A percentile compares a stretch with the other conserved stretches of the same genome.
These are phyloP conservation scores for Colletotrichum tropicale DNA, from an alignment of 2,329 filamentous ascomycete genomes.

Conservation along the genomic window DNA sequence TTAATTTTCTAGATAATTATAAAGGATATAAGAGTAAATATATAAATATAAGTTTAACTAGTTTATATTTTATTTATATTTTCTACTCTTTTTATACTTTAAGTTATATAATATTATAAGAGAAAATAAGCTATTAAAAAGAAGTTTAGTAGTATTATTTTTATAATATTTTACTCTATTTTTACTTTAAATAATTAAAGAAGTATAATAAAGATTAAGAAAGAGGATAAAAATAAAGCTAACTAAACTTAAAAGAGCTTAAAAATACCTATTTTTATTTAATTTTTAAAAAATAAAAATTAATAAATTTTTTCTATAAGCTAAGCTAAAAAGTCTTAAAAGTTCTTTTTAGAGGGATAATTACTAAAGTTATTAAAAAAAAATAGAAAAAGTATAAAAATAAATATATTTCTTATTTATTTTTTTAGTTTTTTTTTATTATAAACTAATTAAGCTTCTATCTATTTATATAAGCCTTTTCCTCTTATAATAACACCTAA, in stretches of 20 bases:
- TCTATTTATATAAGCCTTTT: neutral
- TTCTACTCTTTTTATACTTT: too few species aligned
- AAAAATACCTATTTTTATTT: neutral
- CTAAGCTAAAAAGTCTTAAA: neutral
- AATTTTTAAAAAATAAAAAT: neutral
- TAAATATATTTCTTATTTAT: neutral
- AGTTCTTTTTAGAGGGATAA: fast-evolving
- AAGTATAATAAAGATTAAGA: neutral
- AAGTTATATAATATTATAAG: neutral
- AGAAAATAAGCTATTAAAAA: neutral
- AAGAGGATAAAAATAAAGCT: neutral
- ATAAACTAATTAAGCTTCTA: neutral
- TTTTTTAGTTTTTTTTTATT: neutral
- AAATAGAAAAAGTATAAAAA: neutral
- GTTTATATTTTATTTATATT: too few species aligned
- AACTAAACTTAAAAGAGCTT: neutral
- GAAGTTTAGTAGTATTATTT: neutral
- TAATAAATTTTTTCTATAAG: neutral
- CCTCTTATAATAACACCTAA: neutral
- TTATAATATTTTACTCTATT: neutral
- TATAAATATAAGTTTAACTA: too few species aligned
- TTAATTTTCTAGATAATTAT: too few species aligned
- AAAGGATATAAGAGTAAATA: too few species aligned
- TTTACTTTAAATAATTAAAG: neutral
- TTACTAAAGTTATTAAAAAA: neutral